Percentiles rank a stretch among this genome's conserved stretches.
Evolutionary conservation across 768 basidiomycete genomes (phyloP).

Genomic region (Lentinula guzmanii): DNA sequence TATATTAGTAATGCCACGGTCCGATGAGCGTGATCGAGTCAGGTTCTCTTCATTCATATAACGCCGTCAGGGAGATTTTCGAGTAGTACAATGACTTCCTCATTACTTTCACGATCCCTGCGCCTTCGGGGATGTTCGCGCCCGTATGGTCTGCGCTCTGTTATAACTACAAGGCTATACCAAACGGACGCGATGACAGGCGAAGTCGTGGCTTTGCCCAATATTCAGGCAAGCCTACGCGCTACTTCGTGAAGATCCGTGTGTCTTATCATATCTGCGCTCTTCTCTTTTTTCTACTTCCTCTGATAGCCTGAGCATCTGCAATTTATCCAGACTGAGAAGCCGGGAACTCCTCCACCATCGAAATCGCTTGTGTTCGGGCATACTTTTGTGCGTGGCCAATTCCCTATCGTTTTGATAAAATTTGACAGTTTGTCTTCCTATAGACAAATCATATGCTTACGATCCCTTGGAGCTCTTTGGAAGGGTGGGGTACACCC

Average conservation of each 20-base stretch:
- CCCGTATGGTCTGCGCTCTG: background rate
- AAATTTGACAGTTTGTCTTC: background rate
- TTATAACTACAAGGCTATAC: background rate
- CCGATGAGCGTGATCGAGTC: background rate
- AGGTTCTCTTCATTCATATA: background rate
- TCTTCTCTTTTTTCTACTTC: background rate
- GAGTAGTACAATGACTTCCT: background rate
- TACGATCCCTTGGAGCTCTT: slow-evolving; percentile 64
- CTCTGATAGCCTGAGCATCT: slow-evolving; percentile 43
- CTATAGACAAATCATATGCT: slow-evolving; percentile 83
- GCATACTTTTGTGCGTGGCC: slow-evolving; percentile 64
- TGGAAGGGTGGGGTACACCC: slow-evolving; percentile 77
- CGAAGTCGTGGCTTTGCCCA: slow-evolving; percentile 37
- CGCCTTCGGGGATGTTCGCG: background rate
- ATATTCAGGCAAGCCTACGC: slow-evolving; percentile 42
- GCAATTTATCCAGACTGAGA: slow-evolving; percentile 37
- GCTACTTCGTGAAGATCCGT: background rate
- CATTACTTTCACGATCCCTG: background rate
- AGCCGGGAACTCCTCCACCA: slow-evolving; percentile 58
- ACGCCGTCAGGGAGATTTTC: background rate
- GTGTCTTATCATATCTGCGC: background rate
- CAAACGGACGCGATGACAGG: slow-evolving; percentile 42
- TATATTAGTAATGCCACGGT: too few relatives aligned
- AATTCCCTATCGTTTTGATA: slow-evolving; percentile 6
- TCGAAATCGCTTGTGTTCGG: slow-evolving; percentile 75